phyloP scores from a whole-genome alignment of 257 asterid species.

The Solanum neorickii region DNA sequence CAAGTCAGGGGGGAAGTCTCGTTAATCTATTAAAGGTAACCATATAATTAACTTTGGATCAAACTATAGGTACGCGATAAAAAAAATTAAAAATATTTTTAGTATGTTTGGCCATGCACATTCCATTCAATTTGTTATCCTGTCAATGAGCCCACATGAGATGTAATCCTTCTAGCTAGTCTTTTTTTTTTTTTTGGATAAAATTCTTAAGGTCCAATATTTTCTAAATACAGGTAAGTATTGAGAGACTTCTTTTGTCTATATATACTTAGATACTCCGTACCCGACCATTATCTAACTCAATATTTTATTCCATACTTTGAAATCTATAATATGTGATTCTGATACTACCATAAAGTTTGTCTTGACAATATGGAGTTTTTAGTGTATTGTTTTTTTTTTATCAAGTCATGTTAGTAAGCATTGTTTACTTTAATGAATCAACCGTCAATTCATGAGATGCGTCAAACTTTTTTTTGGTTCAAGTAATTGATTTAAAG shows the following conservation, averaged over 20 bases:
- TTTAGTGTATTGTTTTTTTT: background rate
- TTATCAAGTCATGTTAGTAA: background rate
- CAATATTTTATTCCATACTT: conserved; percentile 16
- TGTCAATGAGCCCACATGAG: conserved; percentile 24
- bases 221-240: background rate
- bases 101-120: background rate
- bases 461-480: background rate
- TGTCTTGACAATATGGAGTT: background rate
- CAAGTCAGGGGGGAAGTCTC: conserved; percentile 12
- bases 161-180: conserved; percentile 7
- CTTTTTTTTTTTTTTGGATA: conserved; percentile 5
- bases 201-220: conserved; percentile 7
- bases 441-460: background rate
- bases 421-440: background rate
- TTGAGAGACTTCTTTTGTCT: conserved; percentile 8
- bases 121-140: conserved; percentile 14
- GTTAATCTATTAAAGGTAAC: conserved; percentile 15
- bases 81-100: background rate
- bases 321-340: background rate
- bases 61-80: background rate
- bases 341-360: background rate
- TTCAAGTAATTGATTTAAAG: background rate
- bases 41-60: background rate
- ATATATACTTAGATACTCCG: conserved; percentile 15
- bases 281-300: conserved; percentile 11